Base-by-base conservation (phyloP, 73 alveolate genomes). In the Paramecium primaurelia region DNA sequence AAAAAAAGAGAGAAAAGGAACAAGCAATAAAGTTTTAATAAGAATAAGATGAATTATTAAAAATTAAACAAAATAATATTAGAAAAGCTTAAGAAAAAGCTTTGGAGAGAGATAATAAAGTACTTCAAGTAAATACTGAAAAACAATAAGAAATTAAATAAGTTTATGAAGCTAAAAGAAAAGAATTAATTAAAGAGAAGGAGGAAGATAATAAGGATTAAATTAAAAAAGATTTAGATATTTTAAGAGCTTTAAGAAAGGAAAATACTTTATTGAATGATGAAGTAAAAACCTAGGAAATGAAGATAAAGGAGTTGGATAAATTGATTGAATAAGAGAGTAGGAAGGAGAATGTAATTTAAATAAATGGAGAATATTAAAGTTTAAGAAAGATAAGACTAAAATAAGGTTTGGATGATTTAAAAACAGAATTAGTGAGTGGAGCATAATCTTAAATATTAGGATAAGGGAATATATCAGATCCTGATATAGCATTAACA, bases 11-110 rank as follows among this genome's bases (percentile, higher is more conserved):
- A 25, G 75, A 34, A 12, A 80, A 80, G 16, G 75, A 80, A n/a
- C 3, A 80, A 44, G 75, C 30, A 36, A 47, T 47, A 40, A 26
- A 80, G 26, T 80, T 32, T 32, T 25, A 32, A 44, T 32, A 80
- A 45, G 91, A 80, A 22, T 45, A 80, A n/a, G 91, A 80, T 49
- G 71, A 80, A 80, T 0, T 80, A 12, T 47, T 80, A 80, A 80
- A 80, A 64, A 18, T 25, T 10, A 80, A 47, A 44, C n/a, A 80
- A 26, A 26, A 42, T 18, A 36, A 80, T 16, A 9, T 45, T 9
- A 40, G 44, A 26, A 49, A 80, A 49, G 71, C 47, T n/a, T 47
- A 80, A 49, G 47, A 45, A 37, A 80, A 47, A 44, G 75, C 75
- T 18, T 45, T 32, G 20, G 91, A 80, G 8, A 80, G 25, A 45